Conservation (phyloP, 768 basidiomycete species). For the Tricholoma saponaceum region DNA sequence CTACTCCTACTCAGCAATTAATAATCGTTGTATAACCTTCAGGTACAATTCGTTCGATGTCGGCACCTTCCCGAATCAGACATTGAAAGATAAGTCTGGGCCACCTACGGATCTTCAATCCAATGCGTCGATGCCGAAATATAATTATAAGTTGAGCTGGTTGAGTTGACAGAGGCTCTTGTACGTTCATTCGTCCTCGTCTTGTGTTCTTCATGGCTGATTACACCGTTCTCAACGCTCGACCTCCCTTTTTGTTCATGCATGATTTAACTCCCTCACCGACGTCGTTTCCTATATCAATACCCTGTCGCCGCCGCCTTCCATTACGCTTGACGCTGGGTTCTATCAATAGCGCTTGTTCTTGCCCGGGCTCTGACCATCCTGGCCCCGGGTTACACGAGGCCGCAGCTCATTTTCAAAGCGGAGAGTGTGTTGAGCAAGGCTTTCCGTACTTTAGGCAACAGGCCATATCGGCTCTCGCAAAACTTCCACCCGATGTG, state of each 20-base stretch:
- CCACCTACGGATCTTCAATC: constrained; percentile 62
- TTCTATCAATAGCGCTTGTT: constrained; percentile 51
- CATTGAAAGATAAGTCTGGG: constrained; percentile 40
- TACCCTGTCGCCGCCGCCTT: too few relatives aligned
- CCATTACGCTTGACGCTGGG: too few relatives aligned
- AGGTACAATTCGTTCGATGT: constrained; percentile 70
- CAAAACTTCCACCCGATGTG: constrained; percentile 43
- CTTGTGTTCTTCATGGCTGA: background rate
- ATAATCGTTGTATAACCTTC: background rate
- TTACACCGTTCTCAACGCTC: background rate
- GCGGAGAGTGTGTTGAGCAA: constrained; percentile 72
- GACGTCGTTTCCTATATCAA: background rate
- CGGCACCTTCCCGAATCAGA: constrained; percentile 77
- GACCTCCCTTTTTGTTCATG: background rate
- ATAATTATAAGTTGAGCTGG: constrained; percentile 65
- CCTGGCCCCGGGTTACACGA: constrained; percentile 54
- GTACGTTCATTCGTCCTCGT: constrained; percentile 32
- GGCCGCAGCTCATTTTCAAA: constrained; percentile 79
- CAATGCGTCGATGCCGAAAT: constrained; percentile 38
- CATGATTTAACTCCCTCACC: background rate
- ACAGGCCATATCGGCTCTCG: constrained; percentile 50
- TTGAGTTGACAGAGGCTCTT: constrained; percentile 73
- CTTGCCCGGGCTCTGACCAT: constrained; percentile 72
- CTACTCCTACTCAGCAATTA: background rate
- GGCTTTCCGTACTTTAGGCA: constrained; percentile 26